Percentiles rank a stretch among this genome's conserved stretches.
These are phyloP conservation scores for Kokia cookei DNA, from an alignment of 441 rosid species.

Conservation along the genomic window DNA sequence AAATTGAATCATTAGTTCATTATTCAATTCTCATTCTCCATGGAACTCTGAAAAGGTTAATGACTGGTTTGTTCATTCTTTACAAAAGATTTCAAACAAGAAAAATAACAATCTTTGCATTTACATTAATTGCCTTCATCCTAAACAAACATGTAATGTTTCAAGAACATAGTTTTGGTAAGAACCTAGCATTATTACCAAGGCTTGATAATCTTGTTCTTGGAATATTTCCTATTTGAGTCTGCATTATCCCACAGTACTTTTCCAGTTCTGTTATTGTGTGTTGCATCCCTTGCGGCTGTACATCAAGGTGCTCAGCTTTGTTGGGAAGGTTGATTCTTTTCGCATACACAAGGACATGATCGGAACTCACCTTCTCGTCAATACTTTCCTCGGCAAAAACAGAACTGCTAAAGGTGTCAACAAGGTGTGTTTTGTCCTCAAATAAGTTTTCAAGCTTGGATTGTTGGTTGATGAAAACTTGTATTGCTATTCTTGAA, in stretches of 20 bases:
- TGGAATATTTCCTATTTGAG: conserved; percentile 13
- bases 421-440: neutral
- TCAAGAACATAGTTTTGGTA: conserved; percentile 39
- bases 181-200: conserved; percentile 21
- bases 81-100: neutral
- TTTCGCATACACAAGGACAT: conserved; percentile 17
- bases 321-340: conserved; percentile 9
- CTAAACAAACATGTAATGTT: neutral
- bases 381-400: neutral
- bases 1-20: conserved; percentile 5
- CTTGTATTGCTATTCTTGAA: conserved; percentile 20
- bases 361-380: conserved; percentile 5
- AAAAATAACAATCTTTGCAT: neutral
- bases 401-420: neutral
- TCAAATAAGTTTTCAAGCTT: conserved; percentile 10
- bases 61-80: neutral
- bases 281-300: conserved; percentile 12
- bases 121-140: conserved; percentile 3
- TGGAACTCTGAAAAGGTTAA: neutral
- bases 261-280: conserved; percentile 19
- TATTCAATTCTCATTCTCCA: neutral
- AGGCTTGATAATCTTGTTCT: conserved; percentile 17
- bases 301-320: conserved; percentile 16
- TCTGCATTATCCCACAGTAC: conserved; percentile 16
- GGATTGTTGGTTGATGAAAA: conserved; percentile 23